These are phyloP conservation scores for Aureobasidium musti DNA, from an alignment of 2,329 filamentous ascomycete genomes.

Conservation along the genomic window DNA sequence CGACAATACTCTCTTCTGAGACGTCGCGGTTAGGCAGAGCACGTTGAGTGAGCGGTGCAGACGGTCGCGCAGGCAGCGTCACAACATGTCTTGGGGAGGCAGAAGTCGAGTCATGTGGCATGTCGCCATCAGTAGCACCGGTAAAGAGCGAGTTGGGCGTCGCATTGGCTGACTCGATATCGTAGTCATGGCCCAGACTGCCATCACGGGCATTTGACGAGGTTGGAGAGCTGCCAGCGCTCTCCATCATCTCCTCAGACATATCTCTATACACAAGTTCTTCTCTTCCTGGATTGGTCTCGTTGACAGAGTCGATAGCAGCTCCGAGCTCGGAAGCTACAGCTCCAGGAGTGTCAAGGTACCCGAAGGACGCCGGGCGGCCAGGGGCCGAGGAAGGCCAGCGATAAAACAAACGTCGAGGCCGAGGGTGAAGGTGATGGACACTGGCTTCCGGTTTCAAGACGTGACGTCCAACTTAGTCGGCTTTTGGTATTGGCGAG, in stretches of 20 bases:
- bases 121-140: slow-evolving; percentile 2
- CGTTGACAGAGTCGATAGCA: background rate
- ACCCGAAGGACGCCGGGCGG: slow-evolving; percentile 8
- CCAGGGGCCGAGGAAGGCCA: slow-evolving; percentile 15
- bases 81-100: slow-evolving; percentile 17
- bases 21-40: slow-evolving; percentile 68
- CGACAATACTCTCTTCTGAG: slow-evolving; percentile 70
- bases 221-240: slow-evolving; percentile 24
- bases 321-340: slow-evolving; percentile 16
- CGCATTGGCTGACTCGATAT: slow-evolving; percentile 15
- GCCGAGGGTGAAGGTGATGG: slow-evolving; percentile 18
- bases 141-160: slow-evolving; percentile 23
- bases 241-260: slow-evolving; percentile 16
- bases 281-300: background rate
- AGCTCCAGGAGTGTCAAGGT: slow-evolving; percentile 1
- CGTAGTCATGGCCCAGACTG: slow-evolving; percentile 9
- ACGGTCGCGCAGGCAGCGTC: background rate
- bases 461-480: slow-evolving; percentile 29
- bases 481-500: slow-evolving; percentile 21
- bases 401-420: slow-evolving; percentile 7
- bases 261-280: slow-evolving; percentile 3
- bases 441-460: slow-evolving; percentile 17
- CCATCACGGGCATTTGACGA: background rate
- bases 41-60: slow-evolving; percentile 5
- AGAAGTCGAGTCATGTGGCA: slow-evolving; percentile 2